Evolutionary conservation across 805 yeast species (phyloP).

Genomic region (Candida odintsovae): DNA sequence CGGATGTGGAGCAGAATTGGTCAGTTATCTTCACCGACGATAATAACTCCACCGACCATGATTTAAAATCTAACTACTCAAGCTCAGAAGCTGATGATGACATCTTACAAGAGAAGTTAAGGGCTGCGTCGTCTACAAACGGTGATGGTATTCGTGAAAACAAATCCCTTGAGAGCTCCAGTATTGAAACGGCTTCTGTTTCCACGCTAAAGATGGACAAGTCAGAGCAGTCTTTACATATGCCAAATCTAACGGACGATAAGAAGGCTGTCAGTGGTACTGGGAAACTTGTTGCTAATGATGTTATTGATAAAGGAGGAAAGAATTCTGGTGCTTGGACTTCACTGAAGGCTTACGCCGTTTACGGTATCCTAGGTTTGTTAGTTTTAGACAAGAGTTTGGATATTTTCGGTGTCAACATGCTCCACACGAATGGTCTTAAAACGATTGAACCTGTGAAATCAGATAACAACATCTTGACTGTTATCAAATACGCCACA

Average conservation of each 20-base stretch:
- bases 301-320: not conserved
- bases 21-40: slow-evolving; percentile 26
- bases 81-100: slow-evolving; percentile 15
- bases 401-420: slow-evolving; percentile 8
- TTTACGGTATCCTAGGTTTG: slow-evolving; percentile 12
- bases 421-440: not conserved
- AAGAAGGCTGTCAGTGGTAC: not conserved
- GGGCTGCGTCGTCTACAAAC: slow-evolving; percentile 3
- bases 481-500: slow-evolving; percentile 12
- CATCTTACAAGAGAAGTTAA: slow-evolving; percentile 16
- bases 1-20: slow-evolving; percentile 23
- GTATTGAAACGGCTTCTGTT: not conserved
- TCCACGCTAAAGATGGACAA: slow-evolving; percentile 8
- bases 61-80: slow-evolving; percentile 19
- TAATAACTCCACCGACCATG: slow-evolving; percentile 23
- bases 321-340: not conserved
- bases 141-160: not conserved
- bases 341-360: slow-evolving; percentile 6
- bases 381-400: slow-evolving; percentile 17
- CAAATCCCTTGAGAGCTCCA: not conserved
- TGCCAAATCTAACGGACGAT: not conserved
- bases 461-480: slow-evolving; percentile 1
- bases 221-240: not conserved
- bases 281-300: not conserved
- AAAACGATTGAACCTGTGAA: not conserved